Base-by-base conservation (phyloP, 2,329 filamentous ascomycete species). In the Alternaria sp. region DNA sequence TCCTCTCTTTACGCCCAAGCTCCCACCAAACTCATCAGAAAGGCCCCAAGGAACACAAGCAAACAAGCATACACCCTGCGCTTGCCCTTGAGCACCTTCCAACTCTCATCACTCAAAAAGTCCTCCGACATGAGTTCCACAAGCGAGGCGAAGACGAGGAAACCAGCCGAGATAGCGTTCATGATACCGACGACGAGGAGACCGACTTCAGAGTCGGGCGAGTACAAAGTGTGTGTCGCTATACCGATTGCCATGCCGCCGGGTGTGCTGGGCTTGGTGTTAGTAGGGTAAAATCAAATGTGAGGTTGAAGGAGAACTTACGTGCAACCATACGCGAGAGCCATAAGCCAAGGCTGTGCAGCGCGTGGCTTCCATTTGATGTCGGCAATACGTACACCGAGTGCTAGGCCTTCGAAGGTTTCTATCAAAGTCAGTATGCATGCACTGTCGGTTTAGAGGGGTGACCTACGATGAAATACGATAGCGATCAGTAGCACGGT, bases 91-190 rank as follows among this genome's bases (percentile, higher is more conserved):
- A 93, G 81, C 20, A 87, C 83, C 70, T 84, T 86, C 84, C 92
- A 93, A 78, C 90, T 92, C 82, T 92, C 90, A 69, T 93, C 90
- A 12, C 87, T 89, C 63, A 94, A 75, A 71, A 96, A 96, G 72
- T 97, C 93, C 79, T 96, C 93, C 0, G 92, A 91, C 50, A 97
- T 84, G 20, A 97, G 84, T 81, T 97, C 92, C 5, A 96, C 93
- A 46, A 97, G 82, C 0, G 92, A 92, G 0, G 93, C 93, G 76
- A 95, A 96, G 4, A 96, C 83, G 26, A 97, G 80, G 55, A 97
- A 83, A 0, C 93, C 93, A 55, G 90, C 90, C 10, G 91, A 94
- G 55, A 96, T 91, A 43, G 92, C 92, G 73, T 97, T 96, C 86
- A 95, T 96, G 75, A 94, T 88, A 8, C 93, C 93, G 6, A 96